These are phyloP conservation scores for Xylaria sp. DNA, from an alignment of 495 filamentous ascomycete species.

Conservation along the genomic window DNA sequence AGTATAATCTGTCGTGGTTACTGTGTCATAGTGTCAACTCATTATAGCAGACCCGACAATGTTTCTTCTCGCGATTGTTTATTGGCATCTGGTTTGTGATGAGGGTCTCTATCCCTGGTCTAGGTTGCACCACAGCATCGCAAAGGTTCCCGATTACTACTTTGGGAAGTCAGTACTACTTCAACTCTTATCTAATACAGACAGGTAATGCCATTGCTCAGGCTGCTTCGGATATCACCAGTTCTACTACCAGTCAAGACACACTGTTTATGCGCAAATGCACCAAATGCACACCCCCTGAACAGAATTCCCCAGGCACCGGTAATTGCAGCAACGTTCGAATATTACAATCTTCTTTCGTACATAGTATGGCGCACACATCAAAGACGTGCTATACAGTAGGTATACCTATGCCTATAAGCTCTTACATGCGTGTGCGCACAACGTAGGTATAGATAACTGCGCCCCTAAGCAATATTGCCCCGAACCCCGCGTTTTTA, in stretches of 20 bases:
- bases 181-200: conserved; percentile 11
- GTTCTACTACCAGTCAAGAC: not conserved
- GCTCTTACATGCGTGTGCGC: not conserved
- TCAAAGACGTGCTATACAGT: not conserved
- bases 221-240: conserved; percentile 15
- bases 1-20: not conserved
- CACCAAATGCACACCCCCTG: conserved; percentile 6
- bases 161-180: conserved; percentile 20
- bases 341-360: conserved; percentile 13
- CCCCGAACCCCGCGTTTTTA: not conserved
- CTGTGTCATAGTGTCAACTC: conserved; percentile 5
- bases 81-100: conserved; percentile 4
- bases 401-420: not conserved
- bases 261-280: conserved; percentile 9
- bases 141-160: conserved; percentile 23
- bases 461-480: not conserved
- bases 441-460: not conserved
- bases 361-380: not conserved
- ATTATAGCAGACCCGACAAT: conserved; percentile 3
- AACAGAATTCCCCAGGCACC: conserved; percentile 6
- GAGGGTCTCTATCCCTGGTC: not conserved
- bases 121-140: conserved; percentile 18
- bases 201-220: conserved; percentile 6
- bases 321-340: conserved; percentile 17
- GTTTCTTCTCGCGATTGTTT: not conserved